These are phyloP conservation scores for Cadophora sp. DNA, from an alignment of 2,329 filamentous ascomycete species.

Conservation along the genomic window DNA sequence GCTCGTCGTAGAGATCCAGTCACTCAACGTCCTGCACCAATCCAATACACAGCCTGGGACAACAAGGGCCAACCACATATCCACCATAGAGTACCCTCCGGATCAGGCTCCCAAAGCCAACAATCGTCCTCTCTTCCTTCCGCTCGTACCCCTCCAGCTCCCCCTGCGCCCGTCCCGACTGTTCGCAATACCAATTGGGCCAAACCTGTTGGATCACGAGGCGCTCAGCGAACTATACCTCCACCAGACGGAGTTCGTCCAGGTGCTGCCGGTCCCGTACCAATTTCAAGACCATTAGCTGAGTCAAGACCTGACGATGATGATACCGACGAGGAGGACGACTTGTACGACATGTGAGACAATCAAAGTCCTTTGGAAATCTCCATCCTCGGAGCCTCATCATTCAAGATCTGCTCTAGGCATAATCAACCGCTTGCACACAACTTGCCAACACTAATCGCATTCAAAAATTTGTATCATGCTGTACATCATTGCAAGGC, in stretches of 20 bases:
- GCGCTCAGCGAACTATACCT: not conserved
- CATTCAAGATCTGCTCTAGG: too few species aligned
- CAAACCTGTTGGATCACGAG: conserved; percentile 12
- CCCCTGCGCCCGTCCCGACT: not conserved
- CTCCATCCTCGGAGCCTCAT: too few species aligned
- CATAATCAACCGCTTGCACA: too few species aligned
- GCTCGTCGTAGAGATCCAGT: conserved; percentile 17
- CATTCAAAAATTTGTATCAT: too few species aligned
- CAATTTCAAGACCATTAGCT: not conserved
- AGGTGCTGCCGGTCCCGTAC: not conserved
- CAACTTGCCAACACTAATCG: too few species aligned
- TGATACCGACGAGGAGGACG: not conserved
- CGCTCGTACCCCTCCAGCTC: not conserved
- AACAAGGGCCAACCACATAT: conserved; percentile 24
- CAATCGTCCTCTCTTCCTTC: not conserved
- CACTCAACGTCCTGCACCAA: not conserved
- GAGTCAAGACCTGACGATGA: not conserved
- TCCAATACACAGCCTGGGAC: conserved; percentile 30
- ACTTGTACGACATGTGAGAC: conserved; percentile 3
- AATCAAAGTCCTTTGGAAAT: not conserved
- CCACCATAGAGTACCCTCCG: conserved; percentile 13
- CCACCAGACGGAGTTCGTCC: not conserved
- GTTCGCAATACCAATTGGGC: conserved; percentile 17
- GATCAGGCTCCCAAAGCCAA: conserved; percentile 3
- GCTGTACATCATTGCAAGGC: too few species aligned